Conservation (phyloP, 768 basidiomycete species). For the Russula brevipes region DNA sequence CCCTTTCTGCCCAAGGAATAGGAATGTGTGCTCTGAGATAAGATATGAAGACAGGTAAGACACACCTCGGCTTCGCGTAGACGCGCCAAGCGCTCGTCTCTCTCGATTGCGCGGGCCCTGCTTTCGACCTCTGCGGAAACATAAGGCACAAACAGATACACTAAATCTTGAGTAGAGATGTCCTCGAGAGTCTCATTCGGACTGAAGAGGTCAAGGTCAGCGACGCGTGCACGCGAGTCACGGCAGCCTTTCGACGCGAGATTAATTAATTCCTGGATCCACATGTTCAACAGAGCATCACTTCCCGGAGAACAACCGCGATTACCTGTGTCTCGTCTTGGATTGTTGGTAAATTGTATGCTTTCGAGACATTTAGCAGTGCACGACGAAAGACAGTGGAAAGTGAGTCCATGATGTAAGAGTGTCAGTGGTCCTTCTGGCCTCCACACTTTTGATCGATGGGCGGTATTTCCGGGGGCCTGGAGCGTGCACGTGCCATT, state of each 20-base stretch:
- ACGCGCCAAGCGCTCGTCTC: constrained; percentile 50
- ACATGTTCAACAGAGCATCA: background rate
- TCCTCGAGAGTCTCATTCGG: constrained; percentile 80
- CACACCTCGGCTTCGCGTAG: constrained; percentile 58
- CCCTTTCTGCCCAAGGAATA: constrained; percentile 40
- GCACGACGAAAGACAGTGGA: constrained; percentile 39
- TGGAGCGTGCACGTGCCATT: background rate
- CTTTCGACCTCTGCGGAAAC: constrained; percentile 60
- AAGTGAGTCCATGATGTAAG: constrained; percentile 30
- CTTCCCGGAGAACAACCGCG: background rate
- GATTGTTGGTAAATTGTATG: constrained; percentile 38
- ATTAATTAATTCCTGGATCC: constrained; percentile 51
- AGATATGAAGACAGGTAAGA: background rate
- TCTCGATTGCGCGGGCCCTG: constrained; percentile 51
- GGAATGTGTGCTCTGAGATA: background rate
- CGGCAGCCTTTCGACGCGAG: constrained; percentile 53
- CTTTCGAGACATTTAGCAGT: constrained; percentile 37
- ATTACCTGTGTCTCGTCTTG: constrained; percentile 44
- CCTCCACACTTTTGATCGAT: background rate
- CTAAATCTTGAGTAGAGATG: constrained; percentile 67
- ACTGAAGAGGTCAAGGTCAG: constrained; percentile 69
- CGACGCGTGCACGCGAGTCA: constrained; percentile 48
- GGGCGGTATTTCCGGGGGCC: background rate
- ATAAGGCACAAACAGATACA: constrained; percentile 72
- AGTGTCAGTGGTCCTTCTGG: constrained; percentile 13